Conservation (phyloP, 306 rosid genomes). For the Mimosa pudica region DNA sequence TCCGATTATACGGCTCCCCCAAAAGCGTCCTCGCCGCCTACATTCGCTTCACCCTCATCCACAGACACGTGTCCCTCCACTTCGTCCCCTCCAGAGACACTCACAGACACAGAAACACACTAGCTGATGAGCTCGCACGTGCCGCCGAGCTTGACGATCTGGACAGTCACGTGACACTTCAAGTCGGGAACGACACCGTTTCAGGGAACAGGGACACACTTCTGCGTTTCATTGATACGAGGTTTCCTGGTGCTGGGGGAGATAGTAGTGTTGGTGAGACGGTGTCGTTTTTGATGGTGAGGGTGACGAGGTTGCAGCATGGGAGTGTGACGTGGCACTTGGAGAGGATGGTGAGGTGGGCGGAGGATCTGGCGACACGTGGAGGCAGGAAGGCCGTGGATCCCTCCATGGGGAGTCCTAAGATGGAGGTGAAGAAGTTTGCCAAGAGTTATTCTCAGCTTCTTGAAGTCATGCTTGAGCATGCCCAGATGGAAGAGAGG, state of each 20-base stretch:
- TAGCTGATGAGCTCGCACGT: not conserved
- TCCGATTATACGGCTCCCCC: conserved; percentile 65
- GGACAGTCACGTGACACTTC: conserved; percentile 49
- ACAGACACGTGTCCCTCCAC: conserved; percentile 55
- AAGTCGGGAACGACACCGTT: conserved; percentile 66
- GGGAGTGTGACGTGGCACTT: conserved; percentile 69
- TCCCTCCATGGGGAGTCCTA: conserved; percentile 71
- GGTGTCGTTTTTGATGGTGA: conserved; percentile 52
- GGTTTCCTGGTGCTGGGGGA: conserved; percentile 44
- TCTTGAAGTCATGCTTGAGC: conserved; percentile 79
- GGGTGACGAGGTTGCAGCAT: conserved; percentile 61
- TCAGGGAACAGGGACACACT: conserved; percentile 67
- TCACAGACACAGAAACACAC: conserved; percentile 19
- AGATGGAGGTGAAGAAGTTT: conserved; percentile 79
- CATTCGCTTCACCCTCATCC: conserved; percentile 67
- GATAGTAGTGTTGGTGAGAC: conserved; percentile 14
- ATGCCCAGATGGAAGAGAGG: conserved; percentile 87
- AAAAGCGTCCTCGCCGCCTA: conserved; percentile 61
- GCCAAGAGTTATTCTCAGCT: conserved; percentile 75
- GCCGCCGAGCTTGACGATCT: conserved; percentile 36
- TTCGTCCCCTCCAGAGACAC: conserved; percentile 45
- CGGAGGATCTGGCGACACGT: conserved; percentile 68
- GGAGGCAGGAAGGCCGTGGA: conserved; percentile 66
- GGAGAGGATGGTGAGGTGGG: conserved; percentile 78
- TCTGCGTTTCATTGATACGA: conserved; percentile 57